These are phyloP conservation scores for Lipomyces yamadae DNA, from an alignment of 805 yeast genomes.

Conservation along the genomic window DNA sequence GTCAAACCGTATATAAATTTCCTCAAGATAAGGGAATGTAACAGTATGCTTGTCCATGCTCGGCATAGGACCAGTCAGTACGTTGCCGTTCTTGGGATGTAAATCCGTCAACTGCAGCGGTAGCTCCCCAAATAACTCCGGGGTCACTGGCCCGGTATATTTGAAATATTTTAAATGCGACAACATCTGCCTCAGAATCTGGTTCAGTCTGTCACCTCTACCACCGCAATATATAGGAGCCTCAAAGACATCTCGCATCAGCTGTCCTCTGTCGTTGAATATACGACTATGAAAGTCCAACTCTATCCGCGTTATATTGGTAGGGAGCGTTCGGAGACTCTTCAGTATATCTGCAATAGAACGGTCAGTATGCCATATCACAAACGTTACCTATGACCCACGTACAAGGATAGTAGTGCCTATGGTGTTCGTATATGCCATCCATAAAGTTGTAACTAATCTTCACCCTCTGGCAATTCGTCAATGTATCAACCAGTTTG, in stretches of 20 bases:
- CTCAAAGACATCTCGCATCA: constrained; percentile 14
- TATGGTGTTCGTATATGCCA: constrained; percentile 2
- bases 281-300: constrained; percentile 1
- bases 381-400: not conserved
- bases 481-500: not conserved
- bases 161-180: constrained; percentile 5
- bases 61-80: not conserved
- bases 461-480: constrained; percentile 1
- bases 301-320: not conserved
- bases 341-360: constrained; percentile 2
- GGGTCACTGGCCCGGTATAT: constrained; percentile 17
- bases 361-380: not conserved
- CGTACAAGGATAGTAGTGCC: constrained; percentile 10
- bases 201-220: constrained; percentile 16
- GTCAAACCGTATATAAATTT: constrained; percentile 1
- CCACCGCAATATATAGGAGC: constrained; percentile 13
- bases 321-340: not conserved
- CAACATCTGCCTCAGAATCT: constrained; percentile 1
- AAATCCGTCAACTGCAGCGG: not conserved
- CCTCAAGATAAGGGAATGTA: constrained; percentile 15
- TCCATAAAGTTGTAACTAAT: constrained; percentile 7
- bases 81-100: not conserved
- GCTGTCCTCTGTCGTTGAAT: constrained; percentile 1
- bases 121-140: constrained; percentile 17
- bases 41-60: not conserved